Evolutionary conservation across 2,329 filamentous ascomycete genomes (phyloP).

Genomic region (Ophiocordyceps camponoti-leonardi): DNA sequence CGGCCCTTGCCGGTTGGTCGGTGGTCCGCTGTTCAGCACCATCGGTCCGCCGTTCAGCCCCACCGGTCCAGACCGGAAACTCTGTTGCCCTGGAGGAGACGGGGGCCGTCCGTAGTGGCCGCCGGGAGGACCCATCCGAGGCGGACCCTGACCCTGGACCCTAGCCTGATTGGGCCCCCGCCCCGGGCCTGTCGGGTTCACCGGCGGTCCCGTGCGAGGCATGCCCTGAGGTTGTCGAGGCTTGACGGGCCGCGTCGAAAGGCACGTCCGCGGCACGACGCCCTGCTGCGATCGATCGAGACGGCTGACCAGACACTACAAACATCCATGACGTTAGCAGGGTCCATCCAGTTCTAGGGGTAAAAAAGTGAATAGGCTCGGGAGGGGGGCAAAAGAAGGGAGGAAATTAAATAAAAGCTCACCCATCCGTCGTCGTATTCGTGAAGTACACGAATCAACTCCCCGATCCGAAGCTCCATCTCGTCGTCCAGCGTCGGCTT

Average conservation of each 20-base stretch:
- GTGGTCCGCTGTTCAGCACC: no score
- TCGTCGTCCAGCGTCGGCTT: constrained; percentile 86
- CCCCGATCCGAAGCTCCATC: constrained; percentile 61
- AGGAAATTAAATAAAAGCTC: constrained; percentile 24
- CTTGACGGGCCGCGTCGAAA: constrained; percentile 84
- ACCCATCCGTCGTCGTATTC: constrained; percentile 99
- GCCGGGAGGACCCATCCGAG: not conserved
- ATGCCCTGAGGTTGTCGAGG: constrained; percentile 44
- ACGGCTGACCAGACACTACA: constrained; percentile 65
- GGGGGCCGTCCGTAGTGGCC: not conserved
- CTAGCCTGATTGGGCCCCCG: constrained; percentile 11
- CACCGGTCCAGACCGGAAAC: not conserved
- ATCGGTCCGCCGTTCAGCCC: not conserved
- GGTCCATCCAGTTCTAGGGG: constrained; percentile 6
- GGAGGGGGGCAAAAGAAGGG: no score
- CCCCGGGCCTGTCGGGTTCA: constrained; percentile 20
- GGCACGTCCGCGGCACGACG: constrained; percentile 82
- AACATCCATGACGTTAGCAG: not conserved
- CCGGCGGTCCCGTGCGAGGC: constrained; percentile 32
- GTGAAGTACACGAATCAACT: constrained; percentile 76
- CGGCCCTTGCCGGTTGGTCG: not conserved
- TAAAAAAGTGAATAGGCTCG: not conserved
- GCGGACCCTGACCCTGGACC: not conserved
- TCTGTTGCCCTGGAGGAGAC: not conserved
- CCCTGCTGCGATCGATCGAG: constrained; percentile 85